Evolutionary conservation across 78 protist genomes (phyloP), one percentile per base, ranked within the genome.

Genomic region (Tieghemostelium lacteum): DNA sequence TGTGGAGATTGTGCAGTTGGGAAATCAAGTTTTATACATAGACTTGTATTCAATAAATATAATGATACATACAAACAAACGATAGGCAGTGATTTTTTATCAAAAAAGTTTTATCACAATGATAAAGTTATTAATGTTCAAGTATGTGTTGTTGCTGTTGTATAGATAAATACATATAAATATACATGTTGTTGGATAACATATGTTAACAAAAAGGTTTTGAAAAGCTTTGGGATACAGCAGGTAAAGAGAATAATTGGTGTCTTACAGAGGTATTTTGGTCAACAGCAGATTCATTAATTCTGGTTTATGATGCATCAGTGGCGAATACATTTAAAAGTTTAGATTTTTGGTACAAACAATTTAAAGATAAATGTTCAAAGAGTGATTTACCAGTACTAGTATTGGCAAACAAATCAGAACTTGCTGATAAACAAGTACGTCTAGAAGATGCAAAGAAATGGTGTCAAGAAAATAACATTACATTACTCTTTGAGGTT

Each of bases 191-290:
- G n/a, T n/a, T n/a, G n/a, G n/a, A n/a, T n/a, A n/a, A n/a, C n/a
- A n/a, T n/a, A n/a, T n/a, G n/a, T n/a, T n/a, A n/a, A n/a, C n/a
- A n/a, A n/a, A n/a, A n/a, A n/a, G n/a, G n/a, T n/a, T n/a, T n/a
- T n/a, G n/a, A 5, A 19, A 60, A 60, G 72, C 33, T 72, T 2
- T 78, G 88, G 88, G 88, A 78, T 54, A 78, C 88, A 64, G 72
- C 88, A 36, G 88, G 88, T 14, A 63, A 78, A 54, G 75, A 36
- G 10, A 78, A 78, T 4, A 61, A 66, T 54, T 78, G 88, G 88
- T 78, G 88, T 67, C 52, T 78, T 6, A 78, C 88, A 55, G 73
- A 69, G 62, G 64, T 69, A 52, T 78, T 78, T 67, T 78, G 88
- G 88, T 50, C 76, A 52, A 78, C 88, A 19, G 61, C 88, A 34